Evolutionary conservation across 1,284 basidiomycete genomes (phyloP), one percentile per base, ranked within the genome.

Genomic region (Marasmius sp.): DNA sequence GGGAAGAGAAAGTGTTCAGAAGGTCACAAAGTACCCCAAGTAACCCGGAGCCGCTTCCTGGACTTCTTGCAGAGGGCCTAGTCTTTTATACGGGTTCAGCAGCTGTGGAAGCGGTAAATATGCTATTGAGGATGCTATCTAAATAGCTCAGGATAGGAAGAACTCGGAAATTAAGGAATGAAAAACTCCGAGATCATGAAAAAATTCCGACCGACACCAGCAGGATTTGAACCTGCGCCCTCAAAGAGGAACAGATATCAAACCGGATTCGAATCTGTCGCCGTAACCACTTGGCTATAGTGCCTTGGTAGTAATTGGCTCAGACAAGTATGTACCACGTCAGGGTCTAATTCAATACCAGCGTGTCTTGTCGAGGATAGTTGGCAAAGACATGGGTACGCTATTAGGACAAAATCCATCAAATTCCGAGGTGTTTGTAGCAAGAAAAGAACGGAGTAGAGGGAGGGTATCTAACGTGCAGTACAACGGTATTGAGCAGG

Each of bases 191-290:
- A 63, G 47, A 65, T 61, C 56, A 65, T 10, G 10, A 59, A 3
- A 3, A 45, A 14, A 14, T 14, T 11, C 22, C 34, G 48, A 57
- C 59, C 85, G 85, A 87, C 85, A 82, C 82, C 82, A 84, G 84
- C 82, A 86, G 83, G 85, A 86, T 79, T 86, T 79, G 85, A 87
- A 87, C 85, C 83, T 85, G 79, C 82, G 85, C 84, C 82, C 81
- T 83, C 82, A 80, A 77, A 85, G 83, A 82, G 82, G 82, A 86
- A 85, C 77, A 74, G 73, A 74, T 27, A 27, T 27, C 27, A 27
- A 27, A 27, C 5, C 5, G 27, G 2, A 74, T 74, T 74, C 72
- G 73, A 76, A 77, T 78, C 76, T 78, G 75, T 77, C 75, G 77
- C 77, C 73, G 74, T 80, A 80, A 82, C 80, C 80, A 81, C 80